Evolutionary conservation across 2,329 filamentous ascomycete species (phyloP), one percentile per base, ranked within the genome.

Genomic region (Microsporum ferrugineum): DNA sequence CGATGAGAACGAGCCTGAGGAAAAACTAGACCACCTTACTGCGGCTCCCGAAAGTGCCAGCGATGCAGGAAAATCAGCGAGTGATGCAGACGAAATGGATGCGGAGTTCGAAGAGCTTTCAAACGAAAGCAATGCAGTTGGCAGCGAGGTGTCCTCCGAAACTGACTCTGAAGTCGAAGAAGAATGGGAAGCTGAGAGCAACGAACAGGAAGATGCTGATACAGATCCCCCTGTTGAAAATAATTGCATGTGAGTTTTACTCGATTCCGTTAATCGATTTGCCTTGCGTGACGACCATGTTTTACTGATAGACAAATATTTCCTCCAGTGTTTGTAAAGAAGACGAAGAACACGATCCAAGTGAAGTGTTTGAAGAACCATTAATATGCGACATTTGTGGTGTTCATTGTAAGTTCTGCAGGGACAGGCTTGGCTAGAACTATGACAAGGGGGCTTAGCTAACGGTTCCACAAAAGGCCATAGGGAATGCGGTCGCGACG

Each of bases 401-500:
- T 66, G 88, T 92, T 71, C 88, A 90, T 74, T 86, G 91, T 95
- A 79, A 75, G 88, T 83, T 67, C 61, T 17, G 33, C 64, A 60
- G 59, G 64, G 67, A 66, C 63, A 64, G 66, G 68, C 39, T 69
- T 69, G 68, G 64, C 71, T 70, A 71, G 58, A 60, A 60, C 68
- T 65, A 58, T 63, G 39, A 41, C 63, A 63, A 23, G 60, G 60
- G 60, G 67, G 65, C 68, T 72, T 64, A 73, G 70, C 78, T 77
- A 75, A 78, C 75, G 73, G 75, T 69, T 71, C 71, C 78, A 71
- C 78, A 96, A 23, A 23, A 23, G 92, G 91, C 70, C 92, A 97
- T 78, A 86, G 88, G 73, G 88, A 94, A 81, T 96, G 92, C 76
- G 91, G 90, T 62, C 85, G 87, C 70, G 83, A 88, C 71, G 83